Evolutionary conservation across 441 rosid species (phyloP).

Genomic region (Gossypium aridum): DNA sequence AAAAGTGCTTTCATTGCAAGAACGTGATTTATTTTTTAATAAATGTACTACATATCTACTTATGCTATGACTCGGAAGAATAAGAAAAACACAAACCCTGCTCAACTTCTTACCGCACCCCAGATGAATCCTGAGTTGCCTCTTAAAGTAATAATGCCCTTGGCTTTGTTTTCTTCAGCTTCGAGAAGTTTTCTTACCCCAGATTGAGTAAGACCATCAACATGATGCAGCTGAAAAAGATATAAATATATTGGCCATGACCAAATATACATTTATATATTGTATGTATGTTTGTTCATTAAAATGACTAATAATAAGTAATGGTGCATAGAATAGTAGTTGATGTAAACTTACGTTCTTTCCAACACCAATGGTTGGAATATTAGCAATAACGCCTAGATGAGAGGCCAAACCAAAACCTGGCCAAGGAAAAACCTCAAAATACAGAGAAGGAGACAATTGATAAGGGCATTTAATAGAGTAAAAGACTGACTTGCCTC

Average conservation of each 20-base stretch:
- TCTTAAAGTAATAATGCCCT: constrained; percentile 40
- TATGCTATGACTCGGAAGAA: not conserved
- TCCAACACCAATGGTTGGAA: constrained; percentile 82
- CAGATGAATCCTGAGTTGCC: constrained; percentile 70
- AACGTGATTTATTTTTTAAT: not conserved
- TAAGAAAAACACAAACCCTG: not conserved
- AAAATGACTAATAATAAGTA: not conserved
- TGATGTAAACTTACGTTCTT: constrained; percentile 49
- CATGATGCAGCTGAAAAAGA: constrained; percentile 64
- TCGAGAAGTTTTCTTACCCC: constrained; percentile 50
- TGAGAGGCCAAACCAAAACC: constrained; percentile 96
- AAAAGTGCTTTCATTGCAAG: not conserved
- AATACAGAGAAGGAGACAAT: not conserved
- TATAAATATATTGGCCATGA: not conserved
- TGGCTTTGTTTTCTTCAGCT: constrained; percentile 35
- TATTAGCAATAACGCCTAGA: constrained; percentile 72
- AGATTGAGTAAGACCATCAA: constrained; percentile 72
- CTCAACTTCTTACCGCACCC: constrained; percentile 71
- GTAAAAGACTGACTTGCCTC: constrained; percentile 42
- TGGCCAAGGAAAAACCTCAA: constrained; percentile 20
- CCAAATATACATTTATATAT: not conserved
- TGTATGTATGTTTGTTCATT: not conserved
- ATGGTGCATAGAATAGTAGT: not conserved
- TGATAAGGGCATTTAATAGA: not conserved
- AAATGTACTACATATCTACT: not conserved